Conservation (phyloP, 176 grass and related monocot genomes). For the Typha latifolia region DNA sequence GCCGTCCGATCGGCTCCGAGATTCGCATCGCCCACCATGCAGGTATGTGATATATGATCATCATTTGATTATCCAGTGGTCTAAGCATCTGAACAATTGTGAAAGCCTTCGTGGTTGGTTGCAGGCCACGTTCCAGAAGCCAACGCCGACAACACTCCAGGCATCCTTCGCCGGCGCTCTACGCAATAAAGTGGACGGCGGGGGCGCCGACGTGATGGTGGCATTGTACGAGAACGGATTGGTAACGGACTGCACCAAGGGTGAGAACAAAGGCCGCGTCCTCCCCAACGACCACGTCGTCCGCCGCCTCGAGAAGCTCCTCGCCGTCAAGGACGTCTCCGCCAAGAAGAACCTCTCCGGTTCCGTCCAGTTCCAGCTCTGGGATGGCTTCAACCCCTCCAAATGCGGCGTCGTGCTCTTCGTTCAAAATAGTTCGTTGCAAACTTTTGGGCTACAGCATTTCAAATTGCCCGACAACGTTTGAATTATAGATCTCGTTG, state of each 20-base stretch:
- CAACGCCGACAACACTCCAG: slow-evolving; percentile 52
- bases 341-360: slow-evolving; percentile 61
- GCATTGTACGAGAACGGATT: slow-evolving; percentile 80
- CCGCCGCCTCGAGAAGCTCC: slow-evolving; percentile 69
- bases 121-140: slow-evolving; percentile 55
- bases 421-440: slow-evolving; percentile 64
- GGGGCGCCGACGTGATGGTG: slow-evolving; percentile 57
- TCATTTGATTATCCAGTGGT: no score
- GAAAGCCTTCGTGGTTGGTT: background rate
- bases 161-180: slow-evolving; percentile 59
- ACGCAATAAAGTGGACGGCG: slow-evolving; percentile 40
- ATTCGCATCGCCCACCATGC: slow-evolving; percentile 56
- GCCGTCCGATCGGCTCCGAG: slow-evolving; percentile 48
- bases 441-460: slow-evolving; percentile 75
- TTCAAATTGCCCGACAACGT: slow-evolving; percentile 57
- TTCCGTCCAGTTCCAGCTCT: slow-evolving; percentile 53
- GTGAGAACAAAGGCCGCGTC: slow-evolving; percentile 75
- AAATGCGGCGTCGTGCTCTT: slow-evolving; percentile 75
- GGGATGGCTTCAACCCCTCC: slow-evolving; percentile 64
- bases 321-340: slow-evolving; percentile 41
- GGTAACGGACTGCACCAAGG: slow-evolving; percentile 59
- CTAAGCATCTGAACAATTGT: no score
- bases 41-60: slow-evolving; percentile 29
- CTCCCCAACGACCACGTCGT: slow-evolving; percentile 81
- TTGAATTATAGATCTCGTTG: slow-evolving; percentile 6